Evolutionary conservation across 495 filamentous ascomycete genomes (phyloP).

Genomic region (Oleoguttula mirabilis): DNA sequence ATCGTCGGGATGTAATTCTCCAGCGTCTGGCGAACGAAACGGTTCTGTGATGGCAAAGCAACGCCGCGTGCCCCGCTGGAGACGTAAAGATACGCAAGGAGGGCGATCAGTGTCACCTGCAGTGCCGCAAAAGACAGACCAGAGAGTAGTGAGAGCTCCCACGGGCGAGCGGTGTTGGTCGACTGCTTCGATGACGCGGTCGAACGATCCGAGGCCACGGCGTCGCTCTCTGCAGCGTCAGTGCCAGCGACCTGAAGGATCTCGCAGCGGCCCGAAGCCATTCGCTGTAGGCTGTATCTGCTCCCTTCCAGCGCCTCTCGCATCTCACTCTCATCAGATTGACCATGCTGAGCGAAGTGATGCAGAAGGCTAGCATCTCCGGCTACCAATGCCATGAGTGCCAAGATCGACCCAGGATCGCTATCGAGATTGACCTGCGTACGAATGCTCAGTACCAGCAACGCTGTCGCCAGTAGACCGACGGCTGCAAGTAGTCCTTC

Average conservation of each 20-base stretch:
- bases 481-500: conserved; percentile 23
- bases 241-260: background rate
- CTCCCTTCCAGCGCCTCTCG: background rate
- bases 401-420: background rate
- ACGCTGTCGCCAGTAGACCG: background rate
- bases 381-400: background rate
- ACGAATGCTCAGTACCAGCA: background rate
- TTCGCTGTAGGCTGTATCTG: background rate
- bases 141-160: background rate
- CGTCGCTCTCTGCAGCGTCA: too few species aligned
- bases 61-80: conserved; percentile 26
- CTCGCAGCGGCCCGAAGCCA: background rate
- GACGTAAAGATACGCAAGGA: background rate
- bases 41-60: conserved; percentile 27
- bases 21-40: conserved; percentile 30
- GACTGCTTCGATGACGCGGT: background rate
- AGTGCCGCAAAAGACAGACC: background rate
- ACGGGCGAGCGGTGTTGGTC: background rate
- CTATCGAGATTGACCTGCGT: background rate
- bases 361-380: background rate
- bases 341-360: background rate
- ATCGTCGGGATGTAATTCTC: conserved; percentile 37
- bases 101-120: background rate
- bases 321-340: background rate
- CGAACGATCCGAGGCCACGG: background rate